These are phyloP conservation scores for Marasmius tenuissimus DNA, from an alignment of 1,284 basidiomycete species.

Conservation along the genomic window DNA sequence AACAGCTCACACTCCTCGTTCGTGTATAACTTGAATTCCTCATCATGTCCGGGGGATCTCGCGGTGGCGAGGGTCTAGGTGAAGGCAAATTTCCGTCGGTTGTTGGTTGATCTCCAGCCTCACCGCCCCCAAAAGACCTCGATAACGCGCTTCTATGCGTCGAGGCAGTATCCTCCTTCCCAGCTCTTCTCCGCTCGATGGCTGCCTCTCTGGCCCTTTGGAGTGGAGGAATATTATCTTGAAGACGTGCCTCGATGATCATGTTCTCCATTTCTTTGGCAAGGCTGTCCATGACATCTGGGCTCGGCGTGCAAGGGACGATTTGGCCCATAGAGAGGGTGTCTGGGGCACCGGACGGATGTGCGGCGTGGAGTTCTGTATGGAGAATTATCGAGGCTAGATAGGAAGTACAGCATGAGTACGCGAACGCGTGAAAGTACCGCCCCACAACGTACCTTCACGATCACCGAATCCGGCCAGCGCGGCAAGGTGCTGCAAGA, in stretches of 20 bases:
- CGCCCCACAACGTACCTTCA: slow-evolving; percentile 39
- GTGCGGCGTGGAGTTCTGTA: slow-evolving; percentile 38
- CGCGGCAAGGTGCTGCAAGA: slow-evolving; percentile 37
- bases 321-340: slow-evolving; percentile 27
- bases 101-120: neutral
- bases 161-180: neutral
- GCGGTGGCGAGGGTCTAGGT: slow-evolving; percentile 17
- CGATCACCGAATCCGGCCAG: slow-evolving; percentile 40
- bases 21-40: slow-evolving; percentile 14
- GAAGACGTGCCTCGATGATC: slow-evolving; percentile 60
- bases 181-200: slow-evolving; percentile 2
- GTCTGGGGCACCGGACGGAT: slow-evolving; percentile 25
- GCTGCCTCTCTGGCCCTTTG: slow-evolving; percentile 46
- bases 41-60: neutral
- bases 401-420: slow-evolving; percentile 4
- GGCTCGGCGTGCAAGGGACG: slow-evolving; percentile 25
- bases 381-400: slow-evolving; percentile 39
- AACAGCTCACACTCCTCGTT: slow-evolving; percentile 17
- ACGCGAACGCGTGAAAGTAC: neutral
- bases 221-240: slow-evolving; percentile 52
- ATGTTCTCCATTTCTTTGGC: slow-evolving; percentile 60
- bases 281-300: slow-evolving; percentile 41
- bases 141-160: neutral
- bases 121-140: neutral
- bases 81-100: slow-evolving; percentile 15